Evolutionary conservation across 2,329 filamentous ascomycete species (phyloP), one percentile per base, ranked within the genome.

Genomic region (Aciculosporium take): DNA sequence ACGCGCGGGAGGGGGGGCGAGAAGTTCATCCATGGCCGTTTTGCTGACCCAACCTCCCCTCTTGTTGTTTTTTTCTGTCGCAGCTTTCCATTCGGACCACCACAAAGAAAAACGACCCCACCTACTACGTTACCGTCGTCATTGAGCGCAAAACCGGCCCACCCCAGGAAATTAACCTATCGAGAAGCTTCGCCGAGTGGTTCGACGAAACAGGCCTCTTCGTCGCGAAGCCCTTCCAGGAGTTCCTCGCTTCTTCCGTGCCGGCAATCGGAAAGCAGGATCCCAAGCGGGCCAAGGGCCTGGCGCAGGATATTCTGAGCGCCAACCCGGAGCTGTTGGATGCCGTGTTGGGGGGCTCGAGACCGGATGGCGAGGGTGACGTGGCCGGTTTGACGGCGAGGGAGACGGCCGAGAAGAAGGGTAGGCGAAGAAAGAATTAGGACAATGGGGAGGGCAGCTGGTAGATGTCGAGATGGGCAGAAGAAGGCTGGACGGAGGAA

Each of bases 71-170:
- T n/a, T n/a, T n/a, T n/a, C n/a, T n/a, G n/a, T n/a, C n/a, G 15
- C 48, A 91, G 81, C 72, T 95, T 56, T 74, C 74, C 13, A 79
- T 96, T 50, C 68, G 73, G 2, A 84, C 79, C 30, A 74, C 72
- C 1, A 78, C 76, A 1, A 80, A 82, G 55, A 95, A 95, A 60
- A 76, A 88, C 61, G 73, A 80, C 30, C 85, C 87, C 1, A 72
- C 78, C 34, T 98, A 98, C 67, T 73, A 83, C 54, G 65, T 94
- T 45, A 76, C 72, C 33, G 69, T 94, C 39, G 71, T 68, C 36
- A 62, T 76, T 41, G 67, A 65, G 28, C 37, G 51, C 39, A 64
- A 61, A 45, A 53, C 56, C 29, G 58, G 57, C 45, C 56, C 59
- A 39, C 49, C 59, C 31, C 55, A 69, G 46, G 66, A 64, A 15